phyloP scores from a whole-genome alignment of 164 flowering plant genomes.

The Pachysandra terminalis region DNA sequence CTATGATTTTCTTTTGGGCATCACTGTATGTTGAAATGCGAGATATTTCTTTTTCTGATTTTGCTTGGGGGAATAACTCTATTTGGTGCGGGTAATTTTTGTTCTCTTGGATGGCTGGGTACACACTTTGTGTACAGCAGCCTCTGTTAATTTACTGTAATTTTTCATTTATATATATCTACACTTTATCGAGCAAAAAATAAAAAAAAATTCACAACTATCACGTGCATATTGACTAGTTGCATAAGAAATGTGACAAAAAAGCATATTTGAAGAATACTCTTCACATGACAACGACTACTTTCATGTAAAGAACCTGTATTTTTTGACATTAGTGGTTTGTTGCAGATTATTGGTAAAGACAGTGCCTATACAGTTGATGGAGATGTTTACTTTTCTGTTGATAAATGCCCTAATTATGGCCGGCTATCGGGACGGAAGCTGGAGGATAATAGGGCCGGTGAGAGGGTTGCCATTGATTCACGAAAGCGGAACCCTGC shows the following conservation, averaged over 20 bases:
- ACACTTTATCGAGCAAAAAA: too few relatives aligned
- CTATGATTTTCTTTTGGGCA: too few relatives aligned
- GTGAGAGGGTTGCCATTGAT: constrained; percentile 83
- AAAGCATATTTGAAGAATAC: not conserved
- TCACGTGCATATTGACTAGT: too few relatives aligned
- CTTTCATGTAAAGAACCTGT: not conserved
- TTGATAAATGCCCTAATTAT: constrained; percentile 68
- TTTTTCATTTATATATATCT: too few relatives aligned
- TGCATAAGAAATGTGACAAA: not conserved
- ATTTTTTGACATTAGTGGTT: constrained; percentile 9
- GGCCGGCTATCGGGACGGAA: constrained; percentile 76
- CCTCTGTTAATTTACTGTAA: too few relatives aligned
- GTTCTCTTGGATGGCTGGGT: too few relatives aligned
- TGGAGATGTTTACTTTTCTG: constrained; percentile 89
- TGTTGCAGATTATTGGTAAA: constrained; percentile 64
- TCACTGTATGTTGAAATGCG: too few relatives aligned
- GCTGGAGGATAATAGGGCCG: constrained; percentile 78
- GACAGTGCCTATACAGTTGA: constrained; percentile 67
- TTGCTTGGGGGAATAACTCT: too few relatives aligned
- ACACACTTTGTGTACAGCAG: too few relatives aligned
- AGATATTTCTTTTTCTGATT: too few relatives aligned
- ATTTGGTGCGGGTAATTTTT: too few relatives aligned
- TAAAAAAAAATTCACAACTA: too few relatives aligned
- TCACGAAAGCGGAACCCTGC: constrained; percentile 75
- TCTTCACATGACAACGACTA: not conserved